Evolutionary conservation across 495 filamentous ascomycete species (phyloP).

Genomic region (Penicillium herquei): DNA sequence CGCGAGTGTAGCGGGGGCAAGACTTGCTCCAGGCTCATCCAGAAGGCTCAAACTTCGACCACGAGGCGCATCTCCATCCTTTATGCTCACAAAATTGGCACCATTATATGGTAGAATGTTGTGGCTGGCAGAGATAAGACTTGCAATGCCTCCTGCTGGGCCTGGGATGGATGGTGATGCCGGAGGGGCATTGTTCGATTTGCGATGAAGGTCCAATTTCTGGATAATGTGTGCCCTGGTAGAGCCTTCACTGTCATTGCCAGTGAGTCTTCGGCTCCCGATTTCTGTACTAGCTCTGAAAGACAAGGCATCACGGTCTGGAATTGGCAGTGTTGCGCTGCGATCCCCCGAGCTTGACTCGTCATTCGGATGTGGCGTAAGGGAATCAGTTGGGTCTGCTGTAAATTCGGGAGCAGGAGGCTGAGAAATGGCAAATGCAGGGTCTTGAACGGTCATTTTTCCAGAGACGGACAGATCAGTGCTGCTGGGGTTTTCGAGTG

Average conservation of each 20-base stretch:
- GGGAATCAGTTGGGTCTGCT: constrained; percentile 67
- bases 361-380: constrained; percentile 58
- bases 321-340: constrained; percentile 63
- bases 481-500: constrained; percentile 73
- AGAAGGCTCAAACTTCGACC: constrained; percentile 31
- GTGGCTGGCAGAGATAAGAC: constrained; percentile 82
- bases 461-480: constrained; percentile 58
- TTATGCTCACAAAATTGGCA: constrained; percentile 29
- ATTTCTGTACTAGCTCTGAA: constrained; percentile 74
- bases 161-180: constrained; percentile 35
- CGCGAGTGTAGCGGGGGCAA: constrained; percentile 81
- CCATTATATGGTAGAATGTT: constrained; percentile 64
- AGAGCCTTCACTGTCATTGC: constrained; percentile 53
- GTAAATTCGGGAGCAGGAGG: constrained; percentile 87
- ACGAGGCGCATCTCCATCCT: constrained; percentile 32
- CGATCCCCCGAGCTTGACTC: constrained; percentile 56
- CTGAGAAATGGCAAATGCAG: constrained; percentile 89
- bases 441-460: constrained; percentile 59
- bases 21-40: constrained; percentile 55
- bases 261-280: constrained; percentile 46
- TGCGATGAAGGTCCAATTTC: constrained; percentile 87
- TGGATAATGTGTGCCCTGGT: constrained; percentile 86
- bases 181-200: constrained; percentile 55
- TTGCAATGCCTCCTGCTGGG: constrained; percentile 72
- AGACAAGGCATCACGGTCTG: constrained; percentile 55